Evolutionary conservation across 2,329 filamentous ascomycete species (phyloP).

Genomic region (Apiospora aurea): DNA sequence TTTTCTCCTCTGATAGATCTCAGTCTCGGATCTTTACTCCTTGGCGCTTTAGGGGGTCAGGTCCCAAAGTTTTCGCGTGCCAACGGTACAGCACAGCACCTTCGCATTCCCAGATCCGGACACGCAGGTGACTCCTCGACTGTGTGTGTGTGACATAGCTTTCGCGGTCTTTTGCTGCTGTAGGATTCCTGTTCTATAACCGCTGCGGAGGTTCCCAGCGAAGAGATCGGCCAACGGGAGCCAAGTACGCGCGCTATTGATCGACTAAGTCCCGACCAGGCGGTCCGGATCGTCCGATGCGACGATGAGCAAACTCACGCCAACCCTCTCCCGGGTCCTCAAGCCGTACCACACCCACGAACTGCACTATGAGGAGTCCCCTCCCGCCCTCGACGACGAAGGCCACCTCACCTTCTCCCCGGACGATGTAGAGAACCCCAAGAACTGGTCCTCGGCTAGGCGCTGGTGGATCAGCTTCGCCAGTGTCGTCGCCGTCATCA

Average conservation of each 20-base stretch:
- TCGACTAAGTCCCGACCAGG: neutral
- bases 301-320: constrained; percentile 19
- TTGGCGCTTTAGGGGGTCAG: constrained; percentile 8
- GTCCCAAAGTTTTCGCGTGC: neutral
- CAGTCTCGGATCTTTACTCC: neutral
- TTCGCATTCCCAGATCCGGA: neutral
- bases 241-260: constrained; percentile 4
- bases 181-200: neutral
- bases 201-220: neutral
- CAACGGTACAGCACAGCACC: neutral
- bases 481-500: constrained; percentile 57
- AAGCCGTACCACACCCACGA: constrained; percentile 58
- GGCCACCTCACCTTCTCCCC: constrained; percentile 59
- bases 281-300: neutral
- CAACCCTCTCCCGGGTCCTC: constrained; percentile 23
- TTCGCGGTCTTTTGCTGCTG: neutral
- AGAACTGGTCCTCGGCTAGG: constrained; percentile 53
- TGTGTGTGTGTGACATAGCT: constrained; percentile 17
- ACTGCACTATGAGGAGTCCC: constrained; percentile 35
- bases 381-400: constrained; percentile 54
- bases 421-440: constrained; percentile 57
- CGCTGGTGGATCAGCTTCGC: constrained; percentile 50
- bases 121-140: neutral
- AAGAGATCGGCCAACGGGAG: neutral
- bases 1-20: neutral